A percentile compares a stretch with the other conserved stretches of the same genome.
phyloP scores from a whole-genome alignment of 306 rosid species.

The Gleditsia sinensis region DNA sequence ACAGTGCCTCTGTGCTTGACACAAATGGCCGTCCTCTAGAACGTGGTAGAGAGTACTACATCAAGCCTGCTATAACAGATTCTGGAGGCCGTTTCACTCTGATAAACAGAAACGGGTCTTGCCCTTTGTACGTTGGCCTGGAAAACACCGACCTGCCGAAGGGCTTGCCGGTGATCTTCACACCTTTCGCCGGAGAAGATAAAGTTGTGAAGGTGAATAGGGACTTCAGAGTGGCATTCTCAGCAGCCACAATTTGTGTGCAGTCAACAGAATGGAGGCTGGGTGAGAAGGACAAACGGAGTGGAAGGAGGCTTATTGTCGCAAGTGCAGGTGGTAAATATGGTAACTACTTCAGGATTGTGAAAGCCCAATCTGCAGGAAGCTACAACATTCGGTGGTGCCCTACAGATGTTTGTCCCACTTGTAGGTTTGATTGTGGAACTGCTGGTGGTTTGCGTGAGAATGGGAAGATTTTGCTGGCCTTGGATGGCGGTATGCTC shows the following conservation, averaged over 20 bases:
- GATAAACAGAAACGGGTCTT: slow-evolving; percentile 27
- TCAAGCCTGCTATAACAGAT: slow-evolving; percentile 64
- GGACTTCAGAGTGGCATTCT: slow-evolving; percentile 49
- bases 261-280: slow-evolving; percentile 48
- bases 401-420: slow-evolving; percentile 53
- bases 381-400: slow-evolving; percentile 54
- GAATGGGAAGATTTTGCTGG: slow-evolving; percentile 53
- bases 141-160: slow-evolving; percentile 31
- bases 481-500: slow-evolving; percentile 50
- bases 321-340: not conserved
- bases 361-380: not conserved
- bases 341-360: slow-evolving; percentile 43
- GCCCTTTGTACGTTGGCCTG: slow-evolving; percentile 55
- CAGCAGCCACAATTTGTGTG: slow-evolving; percentile 29
- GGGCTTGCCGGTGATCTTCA: slow-evolving; percentile 43
- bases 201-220: slow-evolving; percentile 31
- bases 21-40: slow-evolving; percentile 46
- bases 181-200: slow-evolving; percentile 45
- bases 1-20: slow-evolving; percentile 47
- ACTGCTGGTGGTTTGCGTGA: slow-evolving; percentile 41
- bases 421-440: slow-evolving; percentile 50
- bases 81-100: slow-evolving; percentile 57
- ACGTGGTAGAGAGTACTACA: slow-evolving; percentile 51
- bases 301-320: slow-evolving; percentile 50
- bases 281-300: slow-evolving; percentile 4